Percentiles rank a stretch among this genome's conserved stretches.
Conservation (phyloP, 1,139 yeast species). For the Pichia sp. region DNA sequence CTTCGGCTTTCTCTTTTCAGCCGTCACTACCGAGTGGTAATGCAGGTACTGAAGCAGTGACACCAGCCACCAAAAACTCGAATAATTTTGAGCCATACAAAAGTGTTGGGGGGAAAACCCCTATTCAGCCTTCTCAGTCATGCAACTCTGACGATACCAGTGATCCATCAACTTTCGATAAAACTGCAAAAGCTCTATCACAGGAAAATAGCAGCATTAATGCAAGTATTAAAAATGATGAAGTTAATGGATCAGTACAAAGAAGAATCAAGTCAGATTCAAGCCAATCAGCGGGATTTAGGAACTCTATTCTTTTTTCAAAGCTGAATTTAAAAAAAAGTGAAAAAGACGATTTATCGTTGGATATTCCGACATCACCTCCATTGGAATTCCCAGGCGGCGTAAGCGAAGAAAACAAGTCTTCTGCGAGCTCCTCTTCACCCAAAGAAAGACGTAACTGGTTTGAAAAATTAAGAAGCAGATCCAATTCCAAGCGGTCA, state of each 20-base stretch:
- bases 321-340: background rate
- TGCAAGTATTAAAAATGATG: slow-evolving; percentile 6
- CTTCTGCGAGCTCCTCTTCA: background rate
- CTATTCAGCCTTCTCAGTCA: no score
- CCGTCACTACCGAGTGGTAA: slow-evolving; percentile 8
- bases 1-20: slow-evolving; percentile 10
- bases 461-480: background rate
- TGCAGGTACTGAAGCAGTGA: background rate
- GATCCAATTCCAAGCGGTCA: background rate
- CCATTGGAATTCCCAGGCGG: no score
- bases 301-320: slow-evolving; percentile 2
- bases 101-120: no score
- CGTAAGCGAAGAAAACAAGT: no score
- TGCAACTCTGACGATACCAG: background rate
- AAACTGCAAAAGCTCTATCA: slow-evolving; percentile 5
- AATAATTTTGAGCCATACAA: no score
- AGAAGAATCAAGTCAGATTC: no score
- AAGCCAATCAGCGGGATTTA: no score
- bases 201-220: background rate
- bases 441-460: background rate
- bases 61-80: slow-evolving; percentile 1
- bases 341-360: background rate
- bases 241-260: background rate
- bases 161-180: slow-evolving; percentile 3
- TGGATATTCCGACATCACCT: no score